Conservation (phyloP, 2,329 filamentous ascomycete species). For the Diaporthe vexans region DNA sequence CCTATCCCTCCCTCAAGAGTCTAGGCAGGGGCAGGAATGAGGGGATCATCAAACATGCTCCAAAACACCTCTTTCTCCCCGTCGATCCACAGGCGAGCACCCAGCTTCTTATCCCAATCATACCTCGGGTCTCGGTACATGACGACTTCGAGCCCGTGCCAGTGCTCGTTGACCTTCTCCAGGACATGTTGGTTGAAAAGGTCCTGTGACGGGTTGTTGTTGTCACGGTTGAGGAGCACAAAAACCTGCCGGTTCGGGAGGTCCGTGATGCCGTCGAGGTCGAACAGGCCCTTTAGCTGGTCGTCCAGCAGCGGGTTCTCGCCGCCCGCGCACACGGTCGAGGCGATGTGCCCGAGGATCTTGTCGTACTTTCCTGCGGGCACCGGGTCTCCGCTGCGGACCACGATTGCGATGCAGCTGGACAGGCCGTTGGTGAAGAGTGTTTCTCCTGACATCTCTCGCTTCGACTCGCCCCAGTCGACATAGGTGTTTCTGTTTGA, state of each 20-base stretch:
- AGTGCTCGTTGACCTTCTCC: neutral
- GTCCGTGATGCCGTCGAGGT: neutral
- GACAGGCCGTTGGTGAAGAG: neutral
- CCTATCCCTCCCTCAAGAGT: no score
- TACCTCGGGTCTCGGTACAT: neutral
- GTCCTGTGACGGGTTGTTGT: neutral
- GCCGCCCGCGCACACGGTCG: neutral
- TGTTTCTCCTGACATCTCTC: neutral
- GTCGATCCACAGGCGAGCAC: neutral
- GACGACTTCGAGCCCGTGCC: neutral
- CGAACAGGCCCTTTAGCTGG: neutral
- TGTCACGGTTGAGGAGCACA: neutral
- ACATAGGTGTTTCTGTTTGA: neutral
- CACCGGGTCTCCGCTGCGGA: neutral
- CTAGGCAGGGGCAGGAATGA: neutral
- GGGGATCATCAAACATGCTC: neutral
- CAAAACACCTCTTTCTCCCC: neutral
- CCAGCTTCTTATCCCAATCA: neutral
- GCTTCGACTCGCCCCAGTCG: neutral
- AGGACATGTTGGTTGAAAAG: neutral
- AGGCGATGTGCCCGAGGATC: neutral
- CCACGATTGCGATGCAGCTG: slow-evolving; percentile 5
- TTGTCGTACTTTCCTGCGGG: neutral
- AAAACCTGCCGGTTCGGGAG: neutral
- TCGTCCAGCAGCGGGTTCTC: neutral